Conservation (phyloP, 306 rosid genomes). For the Medicago arabica region DNA sequence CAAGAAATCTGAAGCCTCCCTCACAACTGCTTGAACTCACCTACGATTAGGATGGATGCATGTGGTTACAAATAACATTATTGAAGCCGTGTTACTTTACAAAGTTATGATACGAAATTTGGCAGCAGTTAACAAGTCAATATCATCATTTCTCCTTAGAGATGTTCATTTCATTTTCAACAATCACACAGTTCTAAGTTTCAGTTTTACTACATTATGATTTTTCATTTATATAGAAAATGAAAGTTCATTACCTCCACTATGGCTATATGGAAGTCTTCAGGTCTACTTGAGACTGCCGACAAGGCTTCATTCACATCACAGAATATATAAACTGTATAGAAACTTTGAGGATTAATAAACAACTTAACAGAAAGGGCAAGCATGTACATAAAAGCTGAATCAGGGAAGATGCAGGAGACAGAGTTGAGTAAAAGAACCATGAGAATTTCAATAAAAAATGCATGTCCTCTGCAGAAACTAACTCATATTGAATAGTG, state of each 20-base stretch:
- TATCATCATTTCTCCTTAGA: constrained; percentile 19
- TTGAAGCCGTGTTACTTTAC: constrained; percentile 19
- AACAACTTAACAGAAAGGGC: constrained; percentile 27
- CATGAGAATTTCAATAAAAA: constrained; percentile 32
- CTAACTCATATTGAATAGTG: too few relatives aligned
- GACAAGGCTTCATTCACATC: constrained; percentile 74
- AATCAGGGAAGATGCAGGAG: not conserved
- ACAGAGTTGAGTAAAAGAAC: constrained; percentile 11
- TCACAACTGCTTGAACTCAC: constrained; percentile 55
- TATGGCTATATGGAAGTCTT: constrained; percentile 76
- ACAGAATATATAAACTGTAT: constrained; percentile 67
- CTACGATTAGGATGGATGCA: constrained; percentile 52
- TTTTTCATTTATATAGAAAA: constrained; percentile 3
- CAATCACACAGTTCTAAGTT: constrained; percentile 20
- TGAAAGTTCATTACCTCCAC: constrained; percentile 62
- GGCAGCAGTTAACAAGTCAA: constrained; percentile 13
- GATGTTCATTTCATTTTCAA: constrained; percentile 1
- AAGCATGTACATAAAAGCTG: constrained; percentile 21
- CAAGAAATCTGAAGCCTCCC: constrained; percentile 79
- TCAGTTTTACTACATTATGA: constrained; percentile 7
- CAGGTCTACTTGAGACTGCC: constrained; percentile 63
- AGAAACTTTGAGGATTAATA: constrained; percentile 36
- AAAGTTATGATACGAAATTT: constrained; percentile 5
- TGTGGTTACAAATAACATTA: constrained; percentile 22
- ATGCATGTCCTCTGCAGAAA: too few relatives aligned